Conservation (phyloP, 169 alveolate species). For the Babesia bigemina region DNA sequence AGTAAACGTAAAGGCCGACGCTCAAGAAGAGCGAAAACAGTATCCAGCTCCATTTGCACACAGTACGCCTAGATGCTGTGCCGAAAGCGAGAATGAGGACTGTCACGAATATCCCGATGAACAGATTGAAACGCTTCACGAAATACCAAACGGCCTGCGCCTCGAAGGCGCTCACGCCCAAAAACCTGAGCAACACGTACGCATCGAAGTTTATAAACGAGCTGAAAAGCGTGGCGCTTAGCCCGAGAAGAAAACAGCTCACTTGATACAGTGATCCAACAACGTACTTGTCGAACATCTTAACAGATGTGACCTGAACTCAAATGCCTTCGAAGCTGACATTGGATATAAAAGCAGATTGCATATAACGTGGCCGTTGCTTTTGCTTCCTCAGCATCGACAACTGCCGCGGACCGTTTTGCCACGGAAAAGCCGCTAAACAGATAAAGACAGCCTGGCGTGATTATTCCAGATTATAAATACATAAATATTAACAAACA, state of each 20-base stretch:
- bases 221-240: conserved; percentile 31
- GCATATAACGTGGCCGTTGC: no score
- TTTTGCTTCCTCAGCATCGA: no score
- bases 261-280: conserved; percentile 2
- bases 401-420: no score
- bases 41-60: conserved; percentile 24
- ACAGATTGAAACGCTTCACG: conserved; percentile 39
- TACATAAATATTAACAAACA: no score
- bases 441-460: no score
- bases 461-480: no score
- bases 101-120: conserved; percentile 28
- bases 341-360: no score
- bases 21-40: conserved; percentile 14
- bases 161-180: conserved; percentile 35
- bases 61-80: not conserved
- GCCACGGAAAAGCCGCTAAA: no score
- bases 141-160: conserved; percentile 50
- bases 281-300: conserved; percentile 23
- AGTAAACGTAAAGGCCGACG: not conserved
- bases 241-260: conserved; percentile 50
- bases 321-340: no score
- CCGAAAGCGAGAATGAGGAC: conserved; percentile 7
- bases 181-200: conserved; percentile 34
- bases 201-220: conserved; percentile 38
- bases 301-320: not conserved